Base-by-base conservation (phyloP, 768 basidiomycete species). In the Lepiota subincarnata region DNA sequence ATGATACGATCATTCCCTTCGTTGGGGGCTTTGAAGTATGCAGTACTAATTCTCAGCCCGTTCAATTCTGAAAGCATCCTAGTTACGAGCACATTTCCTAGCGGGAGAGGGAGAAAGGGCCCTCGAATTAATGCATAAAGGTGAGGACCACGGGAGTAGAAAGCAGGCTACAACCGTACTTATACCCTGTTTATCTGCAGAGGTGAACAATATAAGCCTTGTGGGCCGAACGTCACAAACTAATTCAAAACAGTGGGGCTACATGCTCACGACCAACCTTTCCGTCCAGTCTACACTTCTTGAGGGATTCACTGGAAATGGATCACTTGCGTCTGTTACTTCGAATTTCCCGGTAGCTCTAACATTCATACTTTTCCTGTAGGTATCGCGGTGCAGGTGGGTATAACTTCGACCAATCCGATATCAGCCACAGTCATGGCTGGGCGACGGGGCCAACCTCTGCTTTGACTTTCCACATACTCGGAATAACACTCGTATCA, bases 401-500 rank as follows among this genome's bases (percentile, higher is more conserved):
- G 3, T 83, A 82, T 67, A 78, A 78, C 62, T 70, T 74, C 62
- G 81, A 82, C 57, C 68, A 78, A 0, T 70, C 80, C 0, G 82
- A 81, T 62, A 82, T 77, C 4, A 76, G 75, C 18, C 81, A 82
- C 60, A 64, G 78, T 0, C 81, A 82, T 58, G 80, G 81, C 5
- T 83, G 81, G 81, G 76, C 74, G 53, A 68, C 79, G 0, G 81
- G 80, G 0, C 78, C 81, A 0, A 82, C 81, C 0, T 75, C 78
- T 7, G 79, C 80, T 6, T 66, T 82, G 8, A 81, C 80, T 2
- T 78, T 76, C 64, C 81, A 81, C 62, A 70, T 81, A 26, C 70
- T 80, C 14, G 80, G 80, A 13, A 66, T 83, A 10, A 70, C 68
- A 8, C 68, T 82, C 14, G 77, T 75, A 0, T 63, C 73, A 0